phyloP scores from a whole-genome alignment of 371 early-diverging fungal genomes.

The Mucor plumbeus region DNA sequence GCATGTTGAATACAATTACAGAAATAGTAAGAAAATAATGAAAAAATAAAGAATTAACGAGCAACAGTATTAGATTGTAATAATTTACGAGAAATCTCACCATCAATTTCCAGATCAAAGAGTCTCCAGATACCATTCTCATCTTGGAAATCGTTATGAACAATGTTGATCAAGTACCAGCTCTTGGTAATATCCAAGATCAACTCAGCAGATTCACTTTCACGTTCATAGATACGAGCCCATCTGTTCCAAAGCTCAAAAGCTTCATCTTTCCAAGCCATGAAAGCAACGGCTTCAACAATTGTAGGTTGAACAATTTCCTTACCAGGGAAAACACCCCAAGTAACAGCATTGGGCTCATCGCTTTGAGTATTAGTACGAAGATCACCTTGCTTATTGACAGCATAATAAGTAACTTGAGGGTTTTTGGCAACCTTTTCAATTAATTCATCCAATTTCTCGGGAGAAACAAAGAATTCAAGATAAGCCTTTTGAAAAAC shows the following conservation, averaged over 20 bases:
- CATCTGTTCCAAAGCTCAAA: constrained; percentile 95
- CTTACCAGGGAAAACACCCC: constrained; percentile 99
- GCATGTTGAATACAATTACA: constrained; percentile 32
- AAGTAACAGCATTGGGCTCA: constrained; percentile 95
- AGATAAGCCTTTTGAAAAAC: constrained; percentile 97
- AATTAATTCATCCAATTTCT: constrained; percentile 71
- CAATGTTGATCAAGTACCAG: constrained; percentile 94
- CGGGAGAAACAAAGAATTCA: constrained; percentile 92
- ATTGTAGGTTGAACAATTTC: constrained; percentile 98
- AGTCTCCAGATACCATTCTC: constrained; percentile 74
- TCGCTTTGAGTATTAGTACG: constrained; percentile 84
- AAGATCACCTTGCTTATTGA: constrained; percentile 88
- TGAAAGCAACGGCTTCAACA: constrained; percentile 90
- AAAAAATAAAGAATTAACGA: constrained; percentile 3
- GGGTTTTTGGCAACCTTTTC: constrained; percentile 67
- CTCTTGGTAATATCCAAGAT: constrained; percentile 72
- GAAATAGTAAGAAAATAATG: neutral
- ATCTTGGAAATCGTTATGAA: constrained; percentile 92
- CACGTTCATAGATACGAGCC: constrained; percentile 77
- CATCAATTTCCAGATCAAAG: constrained; percentile 60
- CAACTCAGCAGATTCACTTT: constrained; percentile 61
- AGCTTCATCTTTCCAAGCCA: constrained; percentile 98
- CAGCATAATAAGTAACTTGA: constrained; percentile 89
- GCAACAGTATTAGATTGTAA: constrained; percentile 17
- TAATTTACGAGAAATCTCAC: constrained; percentile 33